phyloP scores from a whole-genome alignment of 352 stramenopile genomes.

The Globisporangium sylvaticum region DNA sequence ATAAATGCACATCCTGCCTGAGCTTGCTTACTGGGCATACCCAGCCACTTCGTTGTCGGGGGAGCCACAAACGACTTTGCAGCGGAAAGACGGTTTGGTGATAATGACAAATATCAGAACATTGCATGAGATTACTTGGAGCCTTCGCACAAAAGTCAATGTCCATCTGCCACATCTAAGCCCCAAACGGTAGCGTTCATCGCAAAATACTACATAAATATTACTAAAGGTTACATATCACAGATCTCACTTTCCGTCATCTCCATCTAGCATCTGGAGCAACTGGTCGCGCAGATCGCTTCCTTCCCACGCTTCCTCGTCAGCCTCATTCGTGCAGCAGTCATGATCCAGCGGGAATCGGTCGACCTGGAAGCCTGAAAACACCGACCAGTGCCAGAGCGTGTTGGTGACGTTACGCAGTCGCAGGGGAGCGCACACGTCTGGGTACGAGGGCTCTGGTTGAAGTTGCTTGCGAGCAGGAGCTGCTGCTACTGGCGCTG shows the following conservation, averaged over 20 bases:
- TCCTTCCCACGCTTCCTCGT: constrained; percentile 1
- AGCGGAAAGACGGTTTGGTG: no score
- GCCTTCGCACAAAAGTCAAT: no score
- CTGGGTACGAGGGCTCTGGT: background rate
- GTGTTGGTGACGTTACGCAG: constrained; percentile 28
- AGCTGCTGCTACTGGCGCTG: background rate
- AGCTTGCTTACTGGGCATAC: no score
- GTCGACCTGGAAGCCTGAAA: constrained; percentile 23
- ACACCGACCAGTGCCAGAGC: constrained; percentile 35
- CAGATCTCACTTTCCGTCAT: background rate
- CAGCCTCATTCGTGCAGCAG: background rate
- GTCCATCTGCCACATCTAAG: no score
- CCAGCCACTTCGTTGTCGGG: no score
- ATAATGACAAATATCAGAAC: no score
- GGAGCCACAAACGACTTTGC: no score
- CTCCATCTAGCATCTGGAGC: background rate
- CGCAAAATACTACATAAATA: background rate
- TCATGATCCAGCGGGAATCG: background rate
- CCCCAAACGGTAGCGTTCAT: background rate
- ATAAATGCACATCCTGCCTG: no score
- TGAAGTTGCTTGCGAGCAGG: background rate
- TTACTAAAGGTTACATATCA: background rate
- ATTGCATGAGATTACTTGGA: no score
- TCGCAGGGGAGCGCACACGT: constrained; percentile 18
- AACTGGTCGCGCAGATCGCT: background rate